phyloP scores from a whole-genome alignment of 2,329 filamentous ascomycete species.

The Aaosphaeria arxii region DNA sequence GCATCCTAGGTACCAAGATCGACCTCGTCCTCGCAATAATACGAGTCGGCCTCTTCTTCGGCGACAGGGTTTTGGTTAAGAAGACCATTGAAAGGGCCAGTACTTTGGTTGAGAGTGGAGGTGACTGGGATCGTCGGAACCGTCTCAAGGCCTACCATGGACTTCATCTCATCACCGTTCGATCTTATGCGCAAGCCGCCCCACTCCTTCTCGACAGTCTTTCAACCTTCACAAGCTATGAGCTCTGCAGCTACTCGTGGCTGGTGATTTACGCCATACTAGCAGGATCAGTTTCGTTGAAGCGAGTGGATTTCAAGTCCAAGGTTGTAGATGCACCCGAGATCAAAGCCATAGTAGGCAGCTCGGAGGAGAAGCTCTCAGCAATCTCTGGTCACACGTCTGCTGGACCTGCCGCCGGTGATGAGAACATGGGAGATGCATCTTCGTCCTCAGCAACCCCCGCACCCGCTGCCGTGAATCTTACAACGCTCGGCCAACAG shows the following conservation, averaged over 20 bases:
- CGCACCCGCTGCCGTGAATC: conserved; percentile 73
- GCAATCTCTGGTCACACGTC: conserved; percentile 78
- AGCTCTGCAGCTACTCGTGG: conserved; percentile 93
- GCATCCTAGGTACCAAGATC: conserved; percentile 94
- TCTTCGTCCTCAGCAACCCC: conserved; percentile 48
- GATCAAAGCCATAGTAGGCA: conserved; percentile 93
- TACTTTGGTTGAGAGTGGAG: conserved; percentile 86
- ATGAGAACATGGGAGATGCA: conserved; percentile 71
- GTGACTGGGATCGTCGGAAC: conserved; percentile 98
- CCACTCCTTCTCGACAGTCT: conserved; percentile 94
- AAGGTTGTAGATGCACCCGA: conserved; percentile 98
- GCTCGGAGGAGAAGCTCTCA: conserved; percentile 81
- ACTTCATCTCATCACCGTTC: conserved; percentile 85
- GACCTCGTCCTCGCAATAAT: conserved; percentile 96
- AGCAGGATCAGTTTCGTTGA: conserved; percentile 88
- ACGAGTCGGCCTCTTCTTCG: conserved; percentile 92
- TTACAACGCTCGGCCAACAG: conserved; percentile 79
- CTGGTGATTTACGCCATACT: conserved; percentile 95
- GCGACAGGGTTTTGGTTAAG: conserved; percentile 87
- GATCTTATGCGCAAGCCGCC: conserved; percentile 84
- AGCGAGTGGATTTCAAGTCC: conserved; percentile 97
- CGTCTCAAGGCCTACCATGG: conserved; percentile 98
- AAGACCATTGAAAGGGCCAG: conserved; percentile 90
- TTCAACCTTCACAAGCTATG: conserved; percentile 97
- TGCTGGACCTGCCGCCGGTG: conserved; percentile 71